Percentiles rank a stretch among this genome's conserved stretches.
phyloP scores from a whole-genome alignment of 768 basidiomycete genomes.

The Lanmaoa rubissima region DNA sequence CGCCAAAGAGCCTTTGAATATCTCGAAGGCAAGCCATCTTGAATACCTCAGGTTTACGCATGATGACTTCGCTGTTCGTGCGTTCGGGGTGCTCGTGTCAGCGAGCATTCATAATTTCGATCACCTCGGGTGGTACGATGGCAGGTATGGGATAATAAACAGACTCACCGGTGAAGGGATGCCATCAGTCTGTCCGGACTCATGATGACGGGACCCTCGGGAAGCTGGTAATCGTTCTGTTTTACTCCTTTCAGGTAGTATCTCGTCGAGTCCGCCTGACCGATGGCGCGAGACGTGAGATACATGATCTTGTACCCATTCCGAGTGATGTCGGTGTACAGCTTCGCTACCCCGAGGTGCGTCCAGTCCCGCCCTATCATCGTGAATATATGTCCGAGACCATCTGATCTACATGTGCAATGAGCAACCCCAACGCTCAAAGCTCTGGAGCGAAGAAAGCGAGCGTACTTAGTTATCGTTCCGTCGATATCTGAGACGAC shows the following conservation, averaged over 20 bases:
- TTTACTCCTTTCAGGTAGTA: slow-evolving; percentile 94
- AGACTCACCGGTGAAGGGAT: slow-evolving; percentile 81
- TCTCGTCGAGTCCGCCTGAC: slow-evolving; percentile 95
- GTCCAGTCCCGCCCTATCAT: slow-evolving; percentile 99
- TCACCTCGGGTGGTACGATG: neutral
- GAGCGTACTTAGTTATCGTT: slow-evolving; percentile 91
- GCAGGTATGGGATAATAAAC: neutral
- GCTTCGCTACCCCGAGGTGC: slow-evolving; percentile 92
- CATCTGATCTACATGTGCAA: slow-evolving; percentile 70
- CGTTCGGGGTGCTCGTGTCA: neutral
- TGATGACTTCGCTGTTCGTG: slow-evolving; percentile 82
- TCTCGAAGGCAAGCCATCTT: slow-evolving; percentile 99
- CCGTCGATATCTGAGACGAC: slow-evolving; percentile 98
- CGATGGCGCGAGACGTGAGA: slow-evolving; percentile 94
- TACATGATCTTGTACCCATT: slow-evolving; percentile 99
- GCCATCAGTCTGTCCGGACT: slow-evolving; percentile 95
- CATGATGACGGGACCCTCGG: slow-evolving; percentile 98
- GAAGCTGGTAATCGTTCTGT: slow-evolving; percentile 94
- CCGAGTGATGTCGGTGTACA: slow-evolving; percentile 91
- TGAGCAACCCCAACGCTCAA: neutral
- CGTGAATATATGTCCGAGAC: slow-evolving; percentile 92
- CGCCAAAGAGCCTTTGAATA: slow-evolving; percentile 87
- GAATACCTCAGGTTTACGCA: slow-evolving; percentile 99
- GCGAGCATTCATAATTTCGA: neutral
- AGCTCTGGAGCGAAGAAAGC: neutral